Conservation (phyloP, 176 grass and related monocot genomes). For the Paspalum notatum region DNA sequence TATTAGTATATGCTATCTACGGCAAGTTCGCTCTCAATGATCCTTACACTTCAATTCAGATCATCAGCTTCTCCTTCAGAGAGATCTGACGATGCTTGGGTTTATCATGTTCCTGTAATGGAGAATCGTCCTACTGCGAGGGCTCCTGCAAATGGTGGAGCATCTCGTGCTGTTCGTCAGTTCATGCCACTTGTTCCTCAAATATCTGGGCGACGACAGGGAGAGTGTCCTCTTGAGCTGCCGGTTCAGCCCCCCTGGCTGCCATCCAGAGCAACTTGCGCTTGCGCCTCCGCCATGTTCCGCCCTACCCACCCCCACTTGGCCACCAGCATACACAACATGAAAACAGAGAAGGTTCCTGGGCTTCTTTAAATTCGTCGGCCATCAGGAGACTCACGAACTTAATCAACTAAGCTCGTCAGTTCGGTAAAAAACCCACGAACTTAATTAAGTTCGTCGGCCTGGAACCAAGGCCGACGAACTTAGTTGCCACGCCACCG, state of each 20-base stretch:
- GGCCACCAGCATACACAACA: background rate
- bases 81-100: too few species aligned
- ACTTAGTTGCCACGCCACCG: too few species aligned
- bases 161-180: background rate
- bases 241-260: constrained; percentile 17
- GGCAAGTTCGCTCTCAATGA: background rate
- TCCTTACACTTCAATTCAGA: too few species aligned
- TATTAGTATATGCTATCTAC: too few species aligned
- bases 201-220: background rate
- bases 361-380: too few species aligned
- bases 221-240: background rate
- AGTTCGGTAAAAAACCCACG: too few species aligned
- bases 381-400: too few species aligned
- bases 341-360: too few species aligned
- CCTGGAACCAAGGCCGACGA: too few species aligned
- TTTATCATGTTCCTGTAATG: background rate
- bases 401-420: too few species aligned
- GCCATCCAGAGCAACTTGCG: background rate
- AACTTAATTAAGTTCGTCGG: too few species aligned
- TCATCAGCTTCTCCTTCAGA: background rate
- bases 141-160: background rate
- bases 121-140: background rate
- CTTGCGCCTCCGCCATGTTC: background rate
- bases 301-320: background rate
- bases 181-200: constrained; percentile 19